phyloP scores from a whole-genome alignment of 2,329 filamentous ascomycete species.

The Botrytis elliptica region DNA sequence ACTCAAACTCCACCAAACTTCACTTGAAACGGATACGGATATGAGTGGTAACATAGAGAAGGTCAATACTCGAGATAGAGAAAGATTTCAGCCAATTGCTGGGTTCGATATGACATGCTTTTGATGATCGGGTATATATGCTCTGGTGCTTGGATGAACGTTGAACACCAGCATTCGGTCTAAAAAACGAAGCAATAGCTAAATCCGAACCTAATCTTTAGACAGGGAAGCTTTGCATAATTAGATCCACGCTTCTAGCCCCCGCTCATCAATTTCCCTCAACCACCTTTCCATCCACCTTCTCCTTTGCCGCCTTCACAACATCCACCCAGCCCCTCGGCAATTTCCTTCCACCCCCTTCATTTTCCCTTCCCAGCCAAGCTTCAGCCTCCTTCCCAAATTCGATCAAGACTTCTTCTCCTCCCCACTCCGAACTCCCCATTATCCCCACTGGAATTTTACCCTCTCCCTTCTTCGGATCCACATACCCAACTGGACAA shows the following conservation, averaged over 20 bases:
- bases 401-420: conserved; percentile 60
- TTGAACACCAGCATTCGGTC: neutral
- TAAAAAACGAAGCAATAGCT: neutral
- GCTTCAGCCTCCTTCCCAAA: conserved; percentile 59
- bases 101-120: neutral
- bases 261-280: neutral
- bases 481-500: conserved; percentile 71
- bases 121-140: neutral
- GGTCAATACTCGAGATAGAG: neutral
- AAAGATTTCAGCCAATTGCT: neutral
- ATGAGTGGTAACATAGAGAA: neutral
- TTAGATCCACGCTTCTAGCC: neutral
- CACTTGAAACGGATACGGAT: neutral
- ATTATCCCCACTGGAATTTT: conserved; percentile 60
- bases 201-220: neutral
- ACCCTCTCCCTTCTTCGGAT: conserved; percentile 47
- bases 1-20: neutral
- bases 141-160: neutral
- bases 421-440: conserved; percentile 66
- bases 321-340: conserved; percentile 61
- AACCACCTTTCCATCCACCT: conserved; percentile 54
- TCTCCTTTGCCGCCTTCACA: conserved; percentile 42
- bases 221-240: neutral
- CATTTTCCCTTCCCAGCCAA: conserved; percentile 50
- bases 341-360: conserved; percentile 50